These are phyloP conservation scores for Cryptomeria japonica DNA, from an alignment of 75 land plant genomes.

Conservation along the genomic window DNA sequence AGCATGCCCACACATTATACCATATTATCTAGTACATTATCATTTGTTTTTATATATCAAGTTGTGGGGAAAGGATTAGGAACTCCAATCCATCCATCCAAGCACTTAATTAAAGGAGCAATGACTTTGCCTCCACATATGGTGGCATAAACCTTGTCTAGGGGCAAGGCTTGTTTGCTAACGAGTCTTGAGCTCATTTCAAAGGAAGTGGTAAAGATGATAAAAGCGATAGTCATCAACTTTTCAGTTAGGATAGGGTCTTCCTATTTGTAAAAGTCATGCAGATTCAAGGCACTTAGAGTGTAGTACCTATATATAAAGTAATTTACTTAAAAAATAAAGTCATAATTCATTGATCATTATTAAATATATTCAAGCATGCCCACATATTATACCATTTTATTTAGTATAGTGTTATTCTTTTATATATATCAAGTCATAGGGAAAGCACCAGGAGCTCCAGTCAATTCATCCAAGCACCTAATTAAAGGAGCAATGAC, in stretches of 20 bases:
- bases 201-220: constrained; percentile 44
- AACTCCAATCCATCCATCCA: not conserved
- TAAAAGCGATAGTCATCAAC: constrained; percentile 41
- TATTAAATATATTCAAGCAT: too few relatives aligned
- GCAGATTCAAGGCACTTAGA: constrained; percentile 5
- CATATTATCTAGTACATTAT: too few relatives aligned
- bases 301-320: not conserved
- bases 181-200: constrained; percentile 25
- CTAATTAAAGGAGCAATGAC: not conserved
- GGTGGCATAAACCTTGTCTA: constrained; percentile 27
- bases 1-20: too few relatives aligned
- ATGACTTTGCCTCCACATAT: constrained; percentile 14
- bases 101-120: not conserved
- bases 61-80: not conserved
- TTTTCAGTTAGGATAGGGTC: constrained; percentile 15
- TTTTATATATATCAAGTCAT: too few relatives aligned
- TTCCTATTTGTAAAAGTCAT: constrained; percentile 21
- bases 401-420: too few relatives aligned
- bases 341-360: too few relatives aligned
- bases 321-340: not conserved
- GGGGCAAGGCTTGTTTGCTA: constrained; percentile 34
- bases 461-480: constrained; percentile 7
- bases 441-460: not conserved
- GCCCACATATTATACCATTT: too few relatives aligned
- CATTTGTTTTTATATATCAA: too few relatives aligned